Base-by-base conservation (phyloP, 1,139 yeast species). In the Wickerhamomyces sp. region DNA sequence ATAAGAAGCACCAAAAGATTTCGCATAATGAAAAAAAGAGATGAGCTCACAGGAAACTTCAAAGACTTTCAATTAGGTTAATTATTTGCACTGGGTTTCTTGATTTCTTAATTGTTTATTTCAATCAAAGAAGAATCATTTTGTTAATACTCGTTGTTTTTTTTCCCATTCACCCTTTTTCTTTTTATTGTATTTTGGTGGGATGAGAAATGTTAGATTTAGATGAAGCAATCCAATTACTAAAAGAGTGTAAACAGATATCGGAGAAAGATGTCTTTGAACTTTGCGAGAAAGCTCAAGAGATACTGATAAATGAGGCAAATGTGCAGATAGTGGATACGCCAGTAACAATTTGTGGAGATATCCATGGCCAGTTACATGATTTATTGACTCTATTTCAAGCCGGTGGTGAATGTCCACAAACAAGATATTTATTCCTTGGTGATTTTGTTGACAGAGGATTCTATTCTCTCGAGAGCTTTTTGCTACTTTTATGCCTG, bases 321-420 rank as follows among this genome's bases (percentile, higher is more conserved):
- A 92, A 94, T 60, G 96, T 92, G 36, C 96, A 90, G 59, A 89
- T 90, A 7, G 96, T 92, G 31, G 87, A 83, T 52, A 94, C 96
- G 1, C 98, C 98, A 3, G 96, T 88, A 36, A 90, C 97, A n/a
- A 87, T 92, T 37, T 94, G 98, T 67, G 99, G 99, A 40, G 97
- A 92, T 61, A 92, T 92, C 31, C 98, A 92, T 60, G 98, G 98
- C 14, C 98, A 92, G 64, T 76, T 92, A 48, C 97, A 94, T 64
- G 98, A 92, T 64, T 67, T 92, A 48, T 70, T 92, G 63, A 95
- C 95, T 47, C 70, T 92, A 39, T 90, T 92, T 66, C 81, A 87
- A 52, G 79, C 83, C 39, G 96, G 96, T 7, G 97, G 97, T 7
- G 85, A 86, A 38, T 82, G 92, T 52, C 96, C 96, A 1, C 80